Evolutionary conservation across 768 basidiomycete genomes (phyloP), one percentile per base, ranked within the genome.

Genomic region (Chlorophyllum brunneum): DNA sequence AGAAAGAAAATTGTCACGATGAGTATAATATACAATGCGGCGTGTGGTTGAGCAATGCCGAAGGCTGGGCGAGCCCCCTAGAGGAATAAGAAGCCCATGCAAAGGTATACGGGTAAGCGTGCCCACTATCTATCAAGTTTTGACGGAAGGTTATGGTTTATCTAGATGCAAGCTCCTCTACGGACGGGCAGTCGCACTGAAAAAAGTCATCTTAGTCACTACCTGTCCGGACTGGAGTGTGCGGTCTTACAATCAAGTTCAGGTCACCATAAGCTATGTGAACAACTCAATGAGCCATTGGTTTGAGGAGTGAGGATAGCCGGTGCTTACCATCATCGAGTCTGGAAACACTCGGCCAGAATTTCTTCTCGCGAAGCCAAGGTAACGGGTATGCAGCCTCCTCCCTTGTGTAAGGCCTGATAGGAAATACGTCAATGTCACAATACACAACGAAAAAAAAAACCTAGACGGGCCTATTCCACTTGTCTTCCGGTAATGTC

Each of bases 311-410:
- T 10, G 0, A 13, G 49, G 30, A 7, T 4, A 30, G 11, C 20
- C 27, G 27, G 2, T 8, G 38, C 85, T 63, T 65, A 94, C 92
- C 88, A 73, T 98, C 95, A 63, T 98, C 95, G 46, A 99, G 81
- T 41, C 95, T 79, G 4, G 90, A 86, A 37, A 95, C 88, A 4
- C 89, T 79, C 0, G 97, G 95, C 97, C 97, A 99, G 73, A 98
- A 95, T 70, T 99, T 99, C 74, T 81, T 88, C 68, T 89, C 86
- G 44, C 75, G 74, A 26, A 99, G 76, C 76, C 83, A 89, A 10
- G 86, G 78, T 55, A 92, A 66, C 20, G 97, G 95, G 67, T 92
- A 98, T 6, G 82, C 94, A n/a, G 97, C 95, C 55, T 83, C 78
- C 58, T 92, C 81, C 30, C 94, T 88, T 40, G 91, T 82, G 67